Conservation (phyloP, 2,329 filamentous ascomycete species). For the Coniella lustricola region DNA sequence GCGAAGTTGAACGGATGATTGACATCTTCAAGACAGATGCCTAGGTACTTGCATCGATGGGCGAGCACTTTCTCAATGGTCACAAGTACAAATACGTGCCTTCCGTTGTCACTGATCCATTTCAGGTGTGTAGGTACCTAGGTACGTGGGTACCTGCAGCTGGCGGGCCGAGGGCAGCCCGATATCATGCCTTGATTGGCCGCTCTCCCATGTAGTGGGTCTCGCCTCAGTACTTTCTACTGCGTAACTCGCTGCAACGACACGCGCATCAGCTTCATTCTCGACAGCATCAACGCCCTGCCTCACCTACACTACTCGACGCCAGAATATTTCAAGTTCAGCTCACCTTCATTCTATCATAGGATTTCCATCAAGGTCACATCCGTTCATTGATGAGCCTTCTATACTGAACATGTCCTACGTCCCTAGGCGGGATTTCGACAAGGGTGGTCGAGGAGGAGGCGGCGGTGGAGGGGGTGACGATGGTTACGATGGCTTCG, state of each 20-base stretch:
- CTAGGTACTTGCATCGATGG: too few species aligned
- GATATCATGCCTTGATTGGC: neutral
- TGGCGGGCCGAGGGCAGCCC: neutral
- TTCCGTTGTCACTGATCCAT: too few species aligned
- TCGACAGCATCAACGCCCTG: neutral
- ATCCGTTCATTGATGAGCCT: neutral
- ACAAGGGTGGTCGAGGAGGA: conserved; percentile 22
- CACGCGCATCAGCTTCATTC: neutral
- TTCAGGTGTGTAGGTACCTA: neutral
- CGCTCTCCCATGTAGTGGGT: neutral
- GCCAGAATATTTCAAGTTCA: neutral
- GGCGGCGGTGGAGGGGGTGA: conserved; percentile 17
- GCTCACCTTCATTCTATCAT: neutral
- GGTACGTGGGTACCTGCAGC: neutral
- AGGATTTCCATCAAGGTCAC: neutral
- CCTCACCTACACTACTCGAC: neutral
- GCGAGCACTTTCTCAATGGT: too few species aligned
- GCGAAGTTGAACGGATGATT: too few species aligned
- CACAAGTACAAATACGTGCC: too few species aligned
- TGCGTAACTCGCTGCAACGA: neutral
- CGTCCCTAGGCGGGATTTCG: conserved; percentile 45
- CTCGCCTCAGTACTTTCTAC: neutral
- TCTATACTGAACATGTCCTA: conserved; percentile 38
- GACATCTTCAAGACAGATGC: too few species aligned
- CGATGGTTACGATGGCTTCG: conserved; percentile 14